A percentile compares a stretch with the other conserved stretches of the same genome.
phyloP scores from a whole-genome alignment of 2,329 filamentous ascomycete genomes.

The Fusarium fracticaudum region DNA sequence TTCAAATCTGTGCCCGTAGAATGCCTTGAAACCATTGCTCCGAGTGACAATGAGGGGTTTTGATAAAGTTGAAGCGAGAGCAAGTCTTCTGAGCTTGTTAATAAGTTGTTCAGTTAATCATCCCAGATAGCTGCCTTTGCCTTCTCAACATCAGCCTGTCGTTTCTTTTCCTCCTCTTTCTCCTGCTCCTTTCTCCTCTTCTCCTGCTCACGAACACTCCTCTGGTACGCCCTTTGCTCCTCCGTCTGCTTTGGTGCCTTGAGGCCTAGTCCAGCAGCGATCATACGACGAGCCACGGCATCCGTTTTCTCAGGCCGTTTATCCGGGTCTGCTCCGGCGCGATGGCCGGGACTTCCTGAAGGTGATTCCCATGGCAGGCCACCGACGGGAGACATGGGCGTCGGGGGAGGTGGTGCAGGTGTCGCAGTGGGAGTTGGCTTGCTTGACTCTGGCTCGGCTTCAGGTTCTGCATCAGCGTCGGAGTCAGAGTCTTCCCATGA shows the following conservation, averaged over 20 bases:
- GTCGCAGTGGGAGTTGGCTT: slow-evolving; percentile 50
- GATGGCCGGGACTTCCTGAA: slow-evolving; percentile 14
- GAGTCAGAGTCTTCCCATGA: slow-evolving; percentile 69
- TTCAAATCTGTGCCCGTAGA: background rate
- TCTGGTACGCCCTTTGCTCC: slow-evolving; percentile 88
- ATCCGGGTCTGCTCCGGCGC: slow-evolving; percentile 15
- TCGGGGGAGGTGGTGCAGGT: slow-evolving; percentile 69
- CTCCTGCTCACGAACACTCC: slow-evolving; percentile 84
- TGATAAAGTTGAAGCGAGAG: background rate
- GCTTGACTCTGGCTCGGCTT: slow-evolving; percentile 45
- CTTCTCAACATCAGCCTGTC: slow-evolving; percentile 73
- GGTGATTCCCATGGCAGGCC: slow-evolving; percentile 32
- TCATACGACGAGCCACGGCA: slow-evolving; percentile 87
- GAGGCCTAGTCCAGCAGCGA: slow-evolving; percentile 87
- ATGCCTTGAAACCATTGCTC: no score
- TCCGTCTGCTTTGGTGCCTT: slow-evolving; percentile 83
- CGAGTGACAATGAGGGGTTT: background rate
- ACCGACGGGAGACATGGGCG: slow-evolving; percentile 65
- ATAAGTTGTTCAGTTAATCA: slow-evolving; percentile 56
- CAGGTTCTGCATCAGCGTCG: slow-evolving; percentile 50
- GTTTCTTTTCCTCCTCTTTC: slow-evolving; percentile 69
- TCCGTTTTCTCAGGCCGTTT: slow-evolving; percentile 89
- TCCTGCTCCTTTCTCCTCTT: slow-evolving; percentile 79
- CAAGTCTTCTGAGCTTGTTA: background rate
- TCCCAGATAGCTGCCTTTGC: slow-evolving; percentile 92